Conservation (phyloP, 75 land plant genomes). For the Picea glauca region DNA sequence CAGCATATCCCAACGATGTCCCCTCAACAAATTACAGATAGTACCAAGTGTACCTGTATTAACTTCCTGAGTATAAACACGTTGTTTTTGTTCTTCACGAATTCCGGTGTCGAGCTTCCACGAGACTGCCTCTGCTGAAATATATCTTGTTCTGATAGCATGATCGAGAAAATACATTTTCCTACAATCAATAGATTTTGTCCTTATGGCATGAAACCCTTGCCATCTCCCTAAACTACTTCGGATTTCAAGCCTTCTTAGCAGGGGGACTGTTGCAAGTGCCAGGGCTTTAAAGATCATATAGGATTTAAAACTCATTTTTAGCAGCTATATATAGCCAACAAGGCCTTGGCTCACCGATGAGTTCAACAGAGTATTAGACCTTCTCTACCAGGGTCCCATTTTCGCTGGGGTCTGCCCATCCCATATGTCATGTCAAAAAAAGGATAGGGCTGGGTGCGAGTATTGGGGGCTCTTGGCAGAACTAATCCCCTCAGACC, state of each 20-base stretch:
- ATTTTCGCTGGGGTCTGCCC: background rate
- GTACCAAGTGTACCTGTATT: background rate
- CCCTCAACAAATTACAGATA: background rate
- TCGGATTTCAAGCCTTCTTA: background rate
- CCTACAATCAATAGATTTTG: background rate
- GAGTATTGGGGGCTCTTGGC: no score
- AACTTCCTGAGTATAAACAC: background rate
- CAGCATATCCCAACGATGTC: slow-evolving; percentile 3
- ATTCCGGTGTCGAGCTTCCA: background rate
- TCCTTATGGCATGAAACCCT: background rate
- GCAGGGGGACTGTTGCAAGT: background rate
- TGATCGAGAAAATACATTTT: background rate
- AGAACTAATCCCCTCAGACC: no score
- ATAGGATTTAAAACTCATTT: background rate
- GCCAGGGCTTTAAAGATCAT: background rate
- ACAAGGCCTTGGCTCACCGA: background rate
- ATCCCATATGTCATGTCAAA: background rate
- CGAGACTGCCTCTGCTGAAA: background rate
- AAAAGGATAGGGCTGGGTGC: background rate
- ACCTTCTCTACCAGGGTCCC: background rate
- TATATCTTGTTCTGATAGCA: background rate
- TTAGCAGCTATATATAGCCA: background rate
- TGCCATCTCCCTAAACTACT: background rate
- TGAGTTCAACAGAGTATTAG: background rate
- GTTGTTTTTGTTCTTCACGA: background rate